phyloP scores from a whole-genome alignment of 1,284 basidiomycete genomes.

The Melampsora americana region DNA sequence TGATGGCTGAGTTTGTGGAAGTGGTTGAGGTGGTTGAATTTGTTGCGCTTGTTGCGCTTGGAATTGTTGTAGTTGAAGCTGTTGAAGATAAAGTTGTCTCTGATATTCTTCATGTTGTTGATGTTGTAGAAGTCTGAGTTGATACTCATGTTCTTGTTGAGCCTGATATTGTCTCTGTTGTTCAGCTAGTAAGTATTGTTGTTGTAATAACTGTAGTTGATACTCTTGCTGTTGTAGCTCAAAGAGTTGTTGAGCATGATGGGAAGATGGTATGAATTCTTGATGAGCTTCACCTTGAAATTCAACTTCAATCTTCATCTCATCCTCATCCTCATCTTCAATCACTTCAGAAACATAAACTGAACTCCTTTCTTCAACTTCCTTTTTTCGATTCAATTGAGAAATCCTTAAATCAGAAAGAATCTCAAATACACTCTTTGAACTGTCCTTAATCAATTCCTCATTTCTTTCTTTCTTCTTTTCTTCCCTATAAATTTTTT shows the following conservation, averaged over 20 bases:
- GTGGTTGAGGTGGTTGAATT: constrained; percentile 15
- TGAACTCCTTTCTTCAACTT: too few species aligned
- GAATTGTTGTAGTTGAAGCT: background rate
- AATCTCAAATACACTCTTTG: too few species aligned
- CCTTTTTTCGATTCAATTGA: too few species aligned
- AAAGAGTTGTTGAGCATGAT: background rate
- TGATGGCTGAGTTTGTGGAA: background rate
- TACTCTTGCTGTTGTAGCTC: background rate
- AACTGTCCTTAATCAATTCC: too few species aligned
- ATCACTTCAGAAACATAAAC: too few species aligned
- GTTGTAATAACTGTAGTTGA: constrained; percentile 2
- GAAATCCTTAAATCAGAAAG: too few species aligned
- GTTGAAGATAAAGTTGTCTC: background rate
- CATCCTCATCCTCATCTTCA: too few species aligned
- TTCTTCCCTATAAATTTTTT: too few species aligned
- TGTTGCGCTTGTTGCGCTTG: background rate
- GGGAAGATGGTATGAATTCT: too few species aligned
- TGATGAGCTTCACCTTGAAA: too few species aligned
- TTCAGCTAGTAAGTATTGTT: background rate
- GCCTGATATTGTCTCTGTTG: background rate
- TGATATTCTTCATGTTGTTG: constrained; percentile 1
- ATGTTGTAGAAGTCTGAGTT: constrained; percentile 2
- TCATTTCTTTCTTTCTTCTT: too few species aligned
- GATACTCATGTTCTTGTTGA: constrained; percentile 8
- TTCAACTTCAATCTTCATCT: too few species aligned